phyloP scores from a whole-genome alignment of 306 rosid genomes.

The Elaeagnus macrophylla region DNA sequence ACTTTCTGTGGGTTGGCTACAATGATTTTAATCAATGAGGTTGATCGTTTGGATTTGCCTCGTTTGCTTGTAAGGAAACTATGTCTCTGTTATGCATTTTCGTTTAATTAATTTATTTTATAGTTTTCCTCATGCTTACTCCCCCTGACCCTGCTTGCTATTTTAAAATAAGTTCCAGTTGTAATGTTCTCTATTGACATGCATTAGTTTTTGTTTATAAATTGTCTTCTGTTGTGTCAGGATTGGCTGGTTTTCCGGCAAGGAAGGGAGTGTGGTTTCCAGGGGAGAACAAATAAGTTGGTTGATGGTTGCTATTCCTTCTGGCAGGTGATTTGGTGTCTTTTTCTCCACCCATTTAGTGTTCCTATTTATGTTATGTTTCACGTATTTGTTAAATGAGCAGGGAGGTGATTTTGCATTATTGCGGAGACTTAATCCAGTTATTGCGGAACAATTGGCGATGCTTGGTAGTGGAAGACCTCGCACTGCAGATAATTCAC shows the following conservation, averaged over 20 bases:
- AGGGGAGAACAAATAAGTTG: conserved; percentile 94
- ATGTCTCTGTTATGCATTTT: conserved; percentile 8
- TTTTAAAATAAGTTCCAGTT: neutral
- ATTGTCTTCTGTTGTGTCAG: conserved; percentile 30
- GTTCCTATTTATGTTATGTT: conserved; percentile 20
- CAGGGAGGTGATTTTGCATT: conserved; percentile 82
- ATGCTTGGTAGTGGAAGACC: conserved; percentile 6
- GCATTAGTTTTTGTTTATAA: neutral
- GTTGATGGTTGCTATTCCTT: conserved; percentile 97
- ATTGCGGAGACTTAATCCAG: conserved; percentile 52
- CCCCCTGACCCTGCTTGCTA: neutral
- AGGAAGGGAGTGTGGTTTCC: conserved; percentile 84
- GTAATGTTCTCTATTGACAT: neutral
- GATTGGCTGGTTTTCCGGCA: conserved; percentile 89
- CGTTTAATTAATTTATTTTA: neutral
- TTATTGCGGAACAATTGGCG: conserved; percentile 36
- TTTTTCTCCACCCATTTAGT: conserved; percentile 2
- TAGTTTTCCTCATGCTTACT: conserved; percentile 7
- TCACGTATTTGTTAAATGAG: conserved; percentile 19
- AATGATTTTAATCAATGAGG: conserved; percentile 81
- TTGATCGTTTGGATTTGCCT: conserved; percentile 69
- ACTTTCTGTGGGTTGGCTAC: conserved; percentile 90
- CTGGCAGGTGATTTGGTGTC: conserved; percentile 64
- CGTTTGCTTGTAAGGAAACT: conserved; percentile 53
- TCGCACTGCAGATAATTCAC: conserved; percentile 11